phyloP scores from a whole-genome alignment of 1,284 basidiomycete genomes.

The Pascua guehoae region DNA sequence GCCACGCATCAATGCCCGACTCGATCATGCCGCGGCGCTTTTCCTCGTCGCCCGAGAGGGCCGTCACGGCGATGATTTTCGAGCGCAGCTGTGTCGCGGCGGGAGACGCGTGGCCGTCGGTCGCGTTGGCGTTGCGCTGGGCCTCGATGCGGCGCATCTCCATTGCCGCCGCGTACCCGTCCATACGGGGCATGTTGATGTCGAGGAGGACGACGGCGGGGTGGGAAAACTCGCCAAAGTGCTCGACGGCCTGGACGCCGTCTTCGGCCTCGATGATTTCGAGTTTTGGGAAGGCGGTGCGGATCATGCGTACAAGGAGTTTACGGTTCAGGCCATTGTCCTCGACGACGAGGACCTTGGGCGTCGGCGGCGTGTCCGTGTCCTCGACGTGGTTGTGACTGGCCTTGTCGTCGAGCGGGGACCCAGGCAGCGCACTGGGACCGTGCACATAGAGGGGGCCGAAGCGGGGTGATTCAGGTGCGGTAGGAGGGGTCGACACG shows the following conservation, averaged over 20 bases:
- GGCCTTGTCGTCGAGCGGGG: too few relatives aligned
- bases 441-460: too few relatives aligned
- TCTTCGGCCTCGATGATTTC: constrained; percentile 41
- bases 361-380: not conserved
- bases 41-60: constrained; percentile 41
- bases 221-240: constrained; percentile 28
- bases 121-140: not conserved
- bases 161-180: constrained; percentile 41
- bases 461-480: not conserved
- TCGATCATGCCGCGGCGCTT: constrained; percentile 38
- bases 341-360: constrained; percentile 45
- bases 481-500: not conserved
- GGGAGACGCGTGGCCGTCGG: not conserved
- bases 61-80: constrained; percentile 48
- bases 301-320: constrained; percentile 44
- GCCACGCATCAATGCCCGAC: constrained; percentile 44
- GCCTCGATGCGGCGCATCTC: constrained; percentile 40
- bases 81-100: constrained; percentile 10
- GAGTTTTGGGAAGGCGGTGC: constrained; percentile 15
- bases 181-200: constrained; percentile 49
- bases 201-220: constrained; percentile 41
- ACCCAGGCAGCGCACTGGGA: too few relatives aligned
- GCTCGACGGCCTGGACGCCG: constrained; percentile 40
- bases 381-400: too few relatives aligned
- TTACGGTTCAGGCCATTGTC: constrained; percentile 47